A percentile compares a stretch with the other conserved stretches of the same genome.
These are phyloP conservation scores for Globisporangium recalcitrans DNA, from an alignment of 352 stramenopile species.

Conservation along the genomic window DNA sequence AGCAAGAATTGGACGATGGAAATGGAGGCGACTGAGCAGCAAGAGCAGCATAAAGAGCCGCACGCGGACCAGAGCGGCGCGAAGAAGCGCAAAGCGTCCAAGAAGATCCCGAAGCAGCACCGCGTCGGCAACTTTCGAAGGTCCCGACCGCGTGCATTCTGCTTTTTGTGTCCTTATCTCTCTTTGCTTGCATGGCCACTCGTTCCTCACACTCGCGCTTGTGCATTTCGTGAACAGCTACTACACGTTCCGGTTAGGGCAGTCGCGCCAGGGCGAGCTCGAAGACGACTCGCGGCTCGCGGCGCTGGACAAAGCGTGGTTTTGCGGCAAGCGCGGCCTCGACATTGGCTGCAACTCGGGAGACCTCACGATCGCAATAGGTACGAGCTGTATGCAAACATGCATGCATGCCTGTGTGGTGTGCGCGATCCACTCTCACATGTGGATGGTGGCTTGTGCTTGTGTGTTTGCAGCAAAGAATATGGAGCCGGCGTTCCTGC, in stretches of 20 bases:
- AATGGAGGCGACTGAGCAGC: background rate
- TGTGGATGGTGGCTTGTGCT: background rate
- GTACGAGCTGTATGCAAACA: constrained; percentile 22
- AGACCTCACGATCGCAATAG: constrained; percentile 70
- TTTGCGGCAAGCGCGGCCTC: constrained; percentile 49
- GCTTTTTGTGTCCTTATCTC: background rate
- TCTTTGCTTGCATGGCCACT: no score
- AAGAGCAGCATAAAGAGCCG: background rate
- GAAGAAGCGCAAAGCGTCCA: constrained; percentile 19
- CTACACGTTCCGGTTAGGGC: constrained; percentile 69
- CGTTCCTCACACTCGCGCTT: background rate
- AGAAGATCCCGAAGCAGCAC: constrained; percentile 37
- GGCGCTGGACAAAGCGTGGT: constrained; percentile 63
- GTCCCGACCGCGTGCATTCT: constrained; percentile 15
- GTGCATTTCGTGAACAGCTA: constrained; percentile 33
- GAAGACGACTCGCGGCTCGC: constrained; percentile 57
- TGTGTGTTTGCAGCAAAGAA: constrained; percentile 27
- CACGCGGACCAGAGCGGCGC: background rate
- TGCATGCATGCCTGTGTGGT: background rate
- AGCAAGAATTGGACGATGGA: no score
- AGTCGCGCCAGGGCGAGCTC: constrained; percentile 39
- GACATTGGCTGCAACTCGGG: constrained; percentile 84
- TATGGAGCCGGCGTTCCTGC: constrained; percentile 47
- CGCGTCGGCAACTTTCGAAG: constrained; percentile 77
- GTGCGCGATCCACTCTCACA: background rate